Evolutionary conservation across 306 rosid genomes (phyloP).

Genomic region (Quercus wislizeni): DNA sequence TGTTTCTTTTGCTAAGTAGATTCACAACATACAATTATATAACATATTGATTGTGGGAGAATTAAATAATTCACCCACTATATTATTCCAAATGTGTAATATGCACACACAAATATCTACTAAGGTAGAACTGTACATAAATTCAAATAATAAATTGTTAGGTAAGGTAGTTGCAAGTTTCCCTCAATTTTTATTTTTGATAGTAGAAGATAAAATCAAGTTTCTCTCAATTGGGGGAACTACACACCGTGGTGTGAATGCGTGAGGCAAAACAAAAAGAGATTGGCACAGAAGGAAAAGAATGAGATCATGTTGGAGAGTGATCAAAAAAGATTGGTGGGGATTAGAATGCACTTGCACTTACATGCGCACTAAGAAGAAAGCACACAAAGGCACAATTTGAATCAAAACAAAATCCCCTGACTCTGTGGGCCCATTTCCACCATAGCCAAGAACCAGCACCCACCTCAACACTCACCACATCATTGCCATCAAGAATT

Average conservation of each 20-base stretch:
- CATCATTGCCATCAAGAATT: slow-evolving; percentile 72
- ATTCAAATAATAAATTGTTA: slow-evolving; percentile 7
- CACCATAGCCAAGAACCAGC: slow-evolving; percentile 47
- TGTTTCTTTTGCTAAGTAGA: background rate
- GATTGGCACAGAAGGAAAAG: background rate
- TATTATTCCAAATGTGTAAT: too few species aligned
- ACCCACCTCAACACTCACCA: slow-evolving; percentile 36
- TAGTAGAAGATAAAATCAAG: background rate
- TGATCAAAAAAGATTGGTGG: slow-evolving; percentile 51
- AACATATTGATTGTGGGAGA: background rate
- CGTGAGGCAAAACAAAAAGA: background rate
- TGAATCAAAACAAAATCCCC: slow-evolving; percentile 34
- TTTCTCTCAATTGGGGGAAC: slow-evolving; percentile 10
- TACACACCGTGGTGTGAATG: background rate
- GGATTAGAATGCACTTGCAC: slow-evolving; percentile 32
- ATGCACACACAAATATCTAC: background rate
- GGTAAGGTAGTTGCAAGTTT: slow-evolving; percentile 30
- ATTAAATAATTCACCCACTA: background rate
- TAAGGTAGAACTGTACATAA: background rate
- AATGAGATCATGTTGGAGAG: slow-evolving; percentile 19
- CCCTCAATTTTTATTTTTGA: background rate
- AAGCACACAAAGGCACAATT: slow-evolving; percentile 29
- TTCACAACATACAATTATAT: background rate
- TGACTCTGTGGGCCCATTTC: slow-evolving; percentile 48
- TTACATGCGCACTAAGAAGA: slow-evolving; percentile 56